Evolutionary conservation across 2,329 filamentous ascomycete genomes (phyloP).

Genomic region (Diaporthe sp.): DNA sequence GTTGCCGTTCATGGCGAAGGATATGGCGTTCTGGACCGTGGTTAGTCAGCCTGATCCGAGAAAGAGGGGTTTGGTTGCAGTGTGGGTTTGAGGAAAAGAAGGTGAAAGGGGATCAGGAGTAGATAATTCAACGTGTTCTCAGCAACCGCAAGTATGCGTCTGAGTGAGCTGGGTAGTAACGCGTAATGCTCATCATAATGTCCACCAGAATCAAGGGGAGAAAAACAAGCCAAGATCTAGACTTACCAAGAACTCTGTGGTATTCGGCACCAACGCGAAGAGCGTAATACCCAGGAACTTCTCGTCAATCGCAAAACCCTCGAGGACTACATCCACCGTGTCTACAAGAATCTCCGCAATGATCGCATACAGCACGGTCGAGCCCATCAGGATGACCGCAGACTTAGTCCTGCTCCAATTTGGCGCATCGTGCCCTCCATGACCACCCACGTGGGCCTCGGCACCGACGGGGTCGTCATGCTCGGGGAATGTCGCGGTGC

Average conservation of each 20-base stretch:
- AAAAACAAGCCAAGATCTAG: not conserved
- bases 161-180: constrained; percentile 42
- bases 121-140: constrained; percentile 36
- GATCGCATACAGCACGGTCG: constrained; percentile 93
- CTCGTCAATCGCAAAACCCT: constrained; percentile 92
- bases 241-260: constrained; percentile 93
- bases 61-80: no score
- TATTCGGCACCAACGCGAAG: constrained; percentile 97
- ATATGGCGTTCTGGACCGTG: constrained; percentile 85
- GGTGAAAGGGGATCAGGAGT: constrained; percentile 35
- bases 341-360: constrained; percentile 98
- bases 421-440: constrained; percentile 94
- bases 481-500: constrained; percentile 57
- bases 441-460: constrained; percentile 42
- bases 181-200: constrained; percentile 39
- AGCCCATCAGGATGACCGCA: constrained; percentile 86
- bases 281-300: constrained; percentile 98
- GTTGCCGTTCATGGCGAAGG: constrained; percentile 99
- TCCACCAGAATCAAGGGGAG: constrained; percentile 8
- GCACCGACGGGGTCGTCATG: constrained; percentile 58
- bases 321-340: constrained; percentile 95
- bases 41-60: not conserved
- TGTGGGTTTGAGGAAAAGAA: not conserved
- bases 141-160: constrained; percentile 35
- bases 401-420: constrained; percentile 97